These are phyloP conservation scores for Teunomyces aglyptinius DNA, from an alignment of 805 yeast genomes.

Conservation along the genomic window DNA sequence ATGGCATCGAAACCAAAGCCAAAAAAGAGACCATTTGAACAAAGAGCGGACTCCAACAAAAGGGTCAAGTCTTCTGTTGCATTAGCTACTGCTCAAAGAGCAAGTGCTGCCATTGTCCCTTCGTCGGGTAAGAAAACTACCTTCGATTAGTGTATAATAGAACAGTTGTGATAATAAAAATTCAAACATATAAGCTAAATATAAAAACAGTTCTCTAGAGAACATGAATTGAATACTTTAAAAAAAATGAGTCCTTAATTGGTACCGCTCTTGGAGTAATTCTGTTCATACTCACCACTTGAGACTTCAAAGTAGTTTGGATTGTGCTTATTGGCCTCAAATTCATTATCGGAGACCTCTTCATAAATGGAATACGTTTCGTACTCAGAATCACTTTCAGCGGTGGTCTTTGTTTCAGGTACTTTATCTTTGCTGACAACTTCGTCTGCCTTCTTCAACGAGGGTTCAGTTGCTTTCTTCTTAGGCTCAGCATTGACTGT, in stretches of 20 bases:
- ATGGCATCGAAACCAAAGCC: constrained; percentile 12
- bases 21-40: constrained; percentile 14
- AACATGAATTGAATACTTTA: constrained; percentile 1
- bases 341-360: constrained; percentile 50
- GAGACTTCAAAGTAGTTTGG: constrained; percentile 47
- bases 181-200: constrained; percentile 3
- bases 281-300: constrained; percentile 14
- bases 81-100: constrained; percentile 84
- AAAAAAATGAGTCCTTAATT: background rate
- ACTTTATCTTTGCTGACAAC: background rate
- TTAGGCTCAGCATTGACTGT: background rate
- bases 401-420: background rate
- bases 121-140: constrained; percentile 85
- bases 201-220: constrained; percentile 1
- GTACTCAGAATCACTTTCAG: constrained; percentile 11
- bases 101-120: constrained; percentile 81
- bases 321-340: constrained; percentile 41
- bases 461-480: background rate
- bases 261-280: background rate
- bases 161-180: background rate
- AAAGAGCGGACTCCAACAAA: constrained; percentile 34
- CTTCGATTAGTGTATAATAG: constrained; percentile 46
- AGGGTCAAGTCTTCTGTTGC: constrained; percentile 80
- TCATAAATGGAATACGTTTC: constrained; percentile 35
- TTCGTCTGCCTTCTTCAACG: background rate